These are phyloP conservation scores for Draba incana DNA, from an alignment of 345 rosid genomes.

Conservation along the genomic window DNA sequence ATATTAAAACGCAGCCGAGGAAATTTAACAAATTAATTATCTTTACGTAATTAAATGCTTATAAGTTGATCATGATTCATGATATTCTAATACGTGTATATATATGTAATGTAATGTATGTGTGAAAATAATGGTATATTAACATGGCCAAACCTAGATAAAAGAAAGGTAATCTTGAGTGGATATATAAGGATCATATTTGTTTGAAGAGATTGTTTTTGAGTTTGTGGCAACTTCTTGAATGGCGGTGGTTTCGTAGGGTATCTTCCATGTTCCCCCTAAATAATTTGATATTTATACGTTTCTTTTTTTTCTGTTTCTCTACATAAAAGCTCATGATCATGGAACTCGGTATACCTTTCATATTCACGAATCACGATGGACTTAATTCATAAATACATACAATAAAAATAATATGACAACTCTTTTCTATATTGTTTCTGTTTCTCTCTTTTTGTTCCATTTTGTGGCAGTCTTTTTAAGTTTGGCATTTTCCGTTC, in stretches of 20 bases:
- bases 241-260: slow-evolving; percentile 37
- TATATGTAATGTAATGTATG: neutral
- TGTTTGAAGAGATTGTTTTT: slow-evolving; percentile 18
- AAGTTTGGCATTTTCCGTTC: slow-evolving; percentile 3
- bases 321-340: slow-evolving; percentile 14
- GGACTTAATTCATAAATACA: neutral
- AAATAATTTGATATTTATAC: slow-evolving; percentile 24
- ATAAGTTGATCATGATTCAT: neutral
- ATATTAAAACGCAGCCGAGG: too few species aligned
- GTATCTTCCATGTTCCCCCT: slow-evolving; percentile 37
- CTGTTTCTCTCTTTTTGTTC: slow-evolving; percentile 39
- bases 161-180: slow-evolving; percentile 20
- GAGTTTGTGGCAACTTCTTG: slow-evolving; percentile 35
- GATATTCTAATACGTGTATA: too few species aligned
- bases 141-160: slow-evolving; percentile 13
- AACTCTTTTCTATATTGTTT: neutral
- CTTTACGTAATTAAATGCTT: neutral
- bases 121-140: neutral
- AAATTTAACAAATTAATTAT: neutral
- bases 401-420: neutral
- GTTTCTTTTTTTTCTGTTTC: slow-evolving; percentile 2
- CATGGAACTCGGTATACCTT: slow-evolving; percentile 14
- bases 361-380: neutral
- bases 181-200: slow-evolving; percentile 32
- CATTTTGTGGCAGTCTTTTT: slow-evolving; percentile 15